Conservation (phyloP, 805 yeast species). For the Saturnispora besseyi region DNA sequence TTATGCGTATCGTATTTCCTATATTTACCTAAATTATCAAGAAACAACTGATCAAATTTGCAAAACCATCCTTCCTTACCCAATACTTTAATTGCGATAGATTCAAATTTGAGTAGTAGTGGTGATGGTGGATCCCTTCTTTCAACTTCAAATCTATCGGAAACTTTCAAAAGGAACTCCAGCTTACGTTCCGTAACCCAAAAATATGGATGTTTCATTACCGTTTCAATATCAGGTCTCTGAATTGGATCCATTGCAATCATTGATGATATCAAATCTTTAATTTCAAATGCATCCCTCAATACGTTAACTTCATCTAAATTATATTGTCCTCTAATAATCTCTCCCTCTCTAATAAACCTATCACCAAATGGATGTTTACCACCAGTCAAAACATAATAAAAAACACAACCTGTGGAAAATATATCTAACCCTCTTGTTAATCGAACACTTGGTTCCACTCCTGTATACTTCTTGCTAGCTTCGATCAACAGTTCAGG, state of each 20-base stretch:
- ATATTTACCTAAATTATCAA: constrained; percentile 82
- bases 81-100: constrained; percentile 61
- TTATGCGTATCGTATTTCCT: constrained; percentile 76
- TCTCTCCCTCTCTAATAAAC: constrained; percentile 80
- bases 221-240: constrained; percentile 62
- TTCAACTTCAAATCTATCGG: constrained; percentile 90
- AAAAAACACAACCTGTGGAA: constrained; percentile 91
- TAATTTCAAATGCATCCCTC: constrained; percentile 53
- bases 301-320: constrained; percentile 37
- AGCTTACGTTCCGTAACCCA: constrained; percentile 71
- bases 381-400: constrained; percentile 75
- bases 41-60: constrained; percentile 60
- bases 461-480: not conserved
- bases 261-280: constrained; percentile 66
- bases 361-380: constrained; percentile 93
- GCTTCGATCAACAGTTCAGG: constrained; percentile 59
- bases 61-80: constrained; percentile 64
- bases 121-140: constrained; percentile 64
- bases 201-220: constrained; percentile 80
- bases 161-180: constrained; percentile 76
- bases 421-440: constrained; percentile 91
- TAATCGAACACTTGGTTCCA: constrained; percentile 41
- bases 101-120: constrained; percentile 46
- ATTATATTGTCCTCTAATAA: constrained; percentile 55
- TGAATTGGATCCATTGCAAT: constrained; percentile 51